phyloP scores from a whole-genome alignment of 1,284 basidiomycete species.

The Cutaneotrichosporon dermatis region DNA sequence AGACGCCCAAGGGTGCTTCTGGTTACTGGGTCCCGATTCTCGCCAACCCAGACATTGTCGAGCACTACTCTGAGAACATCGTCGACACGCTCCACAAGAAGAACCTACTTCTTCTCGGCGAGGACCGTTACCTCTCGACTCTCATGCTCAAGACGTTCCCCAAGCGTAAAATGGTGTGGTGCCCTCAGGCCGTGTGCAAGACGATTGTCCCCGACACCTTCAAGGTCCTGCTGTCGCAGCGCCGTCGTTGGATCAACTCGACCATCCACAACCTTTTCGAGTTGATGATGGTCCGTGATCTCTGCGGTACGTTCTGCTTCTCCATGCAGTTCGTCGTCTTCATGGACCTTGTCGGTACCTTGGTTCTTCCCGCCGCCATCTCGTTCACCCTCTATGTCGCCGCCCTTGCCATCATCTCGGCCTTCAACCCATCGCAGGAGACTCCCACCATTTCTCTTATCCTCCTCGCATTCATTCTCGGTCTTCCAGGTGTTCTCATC shows the following conservation, averaged over 20 bases:
- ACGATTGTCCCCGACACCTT: conserved; percentile 97
- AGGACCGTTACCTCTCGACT: conserved; percentile 97
- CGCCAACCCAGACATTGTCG: conserved; percentile 93
- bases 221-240: conserved; percentile 86
- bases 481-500: conserved; percentile 90
- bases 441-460: conserved; percentile 88
- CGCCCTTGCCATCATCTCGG: conserved; percentile 73
- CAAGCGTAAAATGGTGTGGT: conserved; percentile 98
- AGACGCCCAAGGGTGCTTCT: conserved; percentile 82
- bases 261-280: conserved; percentile 97
- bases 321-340: conserved; percentile 97
- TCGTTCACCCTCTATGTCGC: conserved; percentile 91
- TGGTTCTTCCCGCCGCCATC: conserved; percentile 96
- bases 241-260: conserved; percentile 99
- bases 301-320: conserved; percentile 94
- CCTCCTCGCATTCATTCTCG: conserved; percentile 86
- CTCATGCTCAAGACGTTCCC: conserved; percentile 98
- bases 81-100: conserved; percentile 99
- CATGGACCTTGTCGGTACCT: conserved; percentile 94
- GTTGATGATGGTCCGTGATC: conserved; percentile 85
- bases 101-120: conserved; percentile 92
- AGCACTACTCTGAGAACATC: conserved; percentile 96
- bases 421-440: conserved; percentile 56
- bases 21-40: conserved; percentile 98
- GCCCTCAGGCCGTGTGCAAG: conserved; percentile 96